A percentile compares a stretch with the other conserved stretches of the same genome.
Conservation (phyloP, 495 filamentous ascomycete species). For the Umbilicaria muhlenbergii region DNA sequence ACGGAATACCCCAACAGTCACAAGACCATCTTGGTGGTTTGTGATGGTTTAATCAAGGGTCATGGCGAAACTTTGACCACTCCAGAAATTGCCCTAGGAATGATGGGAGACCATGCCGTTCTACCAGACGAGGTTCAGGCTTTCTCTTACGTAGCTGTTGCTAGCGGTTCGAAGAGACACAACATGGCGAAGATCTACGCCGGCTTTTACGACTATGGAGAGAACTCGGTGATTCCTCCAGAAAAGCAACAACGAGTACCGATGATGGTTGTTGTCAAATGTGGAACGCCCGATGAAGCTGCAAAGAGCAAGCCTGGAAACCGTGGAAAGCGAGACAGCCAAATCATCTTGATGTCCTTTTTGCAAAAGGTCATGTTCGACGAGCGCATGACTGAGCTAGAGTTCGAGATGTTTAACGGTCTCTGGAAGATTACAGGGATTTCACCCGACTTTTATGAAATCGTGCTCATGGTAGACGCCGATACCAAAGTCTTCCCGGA, state of each 20-base stretch:
- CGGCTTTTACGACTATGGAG: slow-evolving; percentile 94
- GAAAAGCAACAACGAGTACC: slow-evolving; percentile 97
- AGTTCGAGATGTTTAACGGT: slow-evolving; percentile 99
- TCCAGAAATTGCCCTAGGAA: slow-evolving; percentile 75
- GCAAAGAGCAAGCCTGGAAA: slow-evolving; percentile 80
- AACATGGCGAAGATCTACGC: slow-evolving; percentile 99
- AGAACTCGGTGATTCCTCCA: slow-evolving; percentile 54
- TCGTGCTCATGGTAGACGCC: slow-evolving; percentile 96
- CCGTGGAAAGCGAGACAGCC: slow-evolving; percentile 93
- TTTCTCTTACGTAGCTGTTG: slow-evolving; percentile 94
- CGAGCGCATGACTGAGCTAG: slow-evolving; percentile 98
- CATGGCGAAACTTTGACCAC: slow-evolving; percentile 78
- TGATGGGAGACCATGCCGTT: slow-evolving; percentile 86
- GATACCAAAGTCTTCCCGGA: slow-evolving; percentile 99
- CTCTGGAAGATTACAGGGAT: slow-evolving; percentile 98
- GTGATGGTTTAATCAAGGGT: slow-evolving; percentile 96
- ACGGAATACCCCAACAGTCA: slow-evolving; percentile 99
- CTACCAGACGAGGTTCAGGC: slow-evolving; percentile 64
- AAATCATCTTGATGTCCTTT: slow-evolving; percentile 99
- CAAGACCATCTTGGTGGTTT: slow-evolving; percentile 89
- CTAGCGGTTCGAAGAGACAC: slow-evolving; percentile 90
- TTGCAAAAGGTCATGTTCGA: slow-evolving; percentile 99
- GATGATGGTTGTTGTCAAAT: slow-evolving; percentile 96
- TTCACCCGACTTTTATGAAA: slow-evolving; percentile 92
- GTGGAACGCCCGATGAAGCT: slow-evolving; percentile 78